These are phyloP conservation scores for Cucurbita moschata DNA, from an alignment of 306 rosid species.

Conservation along the genomic window DNA sequence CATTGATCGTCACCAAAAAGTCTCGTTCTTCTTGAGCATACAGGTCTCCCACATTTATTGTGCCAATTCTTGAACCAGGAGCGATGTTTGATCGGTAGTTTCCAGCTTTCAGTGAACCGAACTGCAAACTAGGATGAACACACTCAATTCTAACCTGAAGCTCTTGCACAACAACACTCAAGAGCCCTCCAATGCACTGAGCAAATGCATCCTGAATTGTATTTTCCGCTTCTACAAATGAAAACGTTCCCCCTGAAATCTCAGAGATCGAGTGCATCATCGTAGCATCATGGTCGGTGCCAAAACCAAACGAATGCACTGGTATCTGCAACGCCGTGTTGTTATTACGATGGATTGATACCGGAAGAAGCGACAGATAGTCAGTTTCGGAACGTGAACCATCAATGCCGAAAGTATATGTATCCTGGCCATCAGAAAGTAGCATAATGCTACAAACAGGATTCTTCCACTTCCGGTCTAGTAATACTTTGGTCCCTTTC, in stretches of 20 bases:
- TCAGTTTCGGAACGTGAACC: not conserved
- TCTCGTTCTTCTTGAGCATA: slow-evolving; percentile 14
- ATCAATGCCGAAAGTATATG: not conserved
- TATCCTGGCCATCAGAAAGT: slow-evolving; percentile 13
- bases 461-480: slow-evolving; percentile 6
- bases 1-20: slow-evolving; percentile 6
- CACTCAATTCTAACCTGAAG: slow-evolving; percentile 8
- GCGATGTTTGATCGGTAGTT: slow-evolving; percentile 1
- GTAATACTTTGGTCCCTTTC: slow-evolving; percentile 8
- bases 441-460: slow-evolving; percentile 10
- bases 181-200: slow-evolving; percentile 13
- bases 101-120: slow-evolving; percentile 6
- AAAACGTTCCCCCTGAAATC: slow-evolving; percentile 13
- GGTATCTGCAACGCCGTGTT: not conserved
- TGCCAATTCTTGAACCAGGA: not conserved
- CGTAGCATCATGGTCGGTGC: slow-evolving; percentile 10
- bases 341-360: slow-evolving; percentile 5
- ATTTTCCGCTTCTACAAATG: slow-evolving; percentile 7
- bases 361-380: slow-evolving; percentile 4
- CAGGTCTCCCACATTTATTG: slow-evolving; percentile 10
- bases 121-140: slow-evolving; percentile 8
- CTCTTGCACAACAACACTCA: slow-evolving; percentile 6
- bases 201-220: slow-evolving; percentile 11
- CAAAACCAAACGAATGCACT: slow-evolving; percentile 10
- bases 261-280: slow-evolving; percentile 12